Base-by-base conservation (phyloP, 768 basidiomycete genomes). In the Leucosporidium scottii region DNA sequence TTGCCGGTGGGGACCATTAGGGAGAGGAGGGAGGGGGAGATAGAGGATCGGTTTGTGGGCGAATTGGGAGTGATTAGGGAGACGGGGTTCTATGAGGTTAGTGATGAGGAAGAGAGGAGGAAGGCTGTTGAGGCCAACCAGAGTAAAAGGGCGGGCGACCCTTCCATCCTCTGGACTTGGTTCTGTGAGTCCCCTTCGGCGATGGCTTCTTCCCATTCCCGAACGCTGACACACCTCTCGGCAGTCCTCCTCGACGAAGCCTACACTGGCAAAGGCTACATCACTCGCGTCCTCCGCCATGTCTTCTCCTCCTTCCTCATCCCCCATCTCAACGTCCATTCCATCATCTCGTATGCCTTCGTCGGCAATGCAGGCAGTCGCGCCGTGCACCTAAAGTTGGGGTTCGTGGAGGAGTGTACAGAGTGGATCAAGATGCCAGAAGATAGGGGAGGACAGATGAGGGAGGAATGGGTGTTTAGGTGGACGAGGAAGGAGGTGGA, bases 311-410 rank as follows among this genome's bases (percentile, higher is more conserved):
- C 44, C 59, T 60, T 27, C 44, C 39, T 60, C 18, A 21, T 60
- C n/a, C 59, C 59, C 10, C 12, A 20, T 4, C 59, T 60, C 27
- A 48, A 60, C 47, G 59, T 60, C 15, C 44, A 20, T 6, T 27
- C 39, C 25, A 60, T 60, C 44, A n/a, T 27, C 8, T 60, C 59
- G 25, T 60, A 30, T 44, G 59, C 59, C 15, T 60, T 60, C 44
- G 59, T 60, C 27, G 59, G 59, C 15, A 60, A 60, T 23, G 25
- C 18, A 8, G 59, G 59, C 13, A 60, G 47, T 15, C 25, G 27
- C 0, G 15, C 12, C 3, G 44, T 60, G 18, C 59, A 60, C 28
- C 25, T 25, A 1, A 60, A 58, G 34, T 23, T 34, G 23, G 57
- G 57, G 8, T 58, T 58, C 57, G 21, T 21, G 23, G 21, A 34